These are phyloP conservation scores for Colletotrichum sp. DNA, from an alignment of 2,329 filamentous ascomycete genomes.

Conservation along the genomic window DNA sequence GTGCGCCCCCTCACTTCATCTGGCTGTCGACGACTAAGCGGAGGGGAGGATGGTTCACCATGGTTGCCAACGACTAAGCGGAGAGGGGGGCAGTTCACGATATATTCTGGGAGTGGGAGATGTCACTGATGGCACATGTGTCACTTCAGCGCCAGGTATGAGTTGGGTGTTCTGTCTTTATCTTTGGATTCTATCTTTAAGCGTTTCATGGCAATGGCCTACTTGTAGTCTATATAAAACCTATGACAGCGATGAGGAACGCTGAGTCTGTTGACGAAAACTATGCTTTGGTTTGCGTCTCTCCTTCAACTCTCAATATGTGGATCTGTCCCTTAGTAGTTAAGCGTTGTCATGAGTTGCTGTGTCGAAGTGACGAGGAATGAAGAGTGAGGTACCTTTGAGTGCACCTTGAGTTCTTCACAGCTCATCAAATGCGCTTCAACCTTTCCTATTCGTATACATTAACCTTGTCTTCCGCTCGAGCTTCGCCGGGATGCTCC, in stretches of 20 bases:
- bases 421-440: neutral
- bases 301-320: fast-evolving
- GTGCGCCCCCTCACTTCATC: neutral
- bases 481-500: no score
- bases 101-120: neutral
- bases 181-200: neutral
- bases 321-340: neutral
- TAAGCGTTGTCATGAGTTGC: neutral
- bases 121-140: fast-evolving
- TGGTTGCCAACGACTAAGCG: neutral
- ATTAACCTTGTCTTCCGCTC: neutral
- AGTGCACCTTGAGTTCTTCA: neutral
- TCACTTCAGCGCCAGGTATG: neutral
- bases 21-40: neutral
- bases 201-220: neutral
- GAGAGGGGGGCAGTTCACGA: fast-evolving
- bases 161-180: neutral
- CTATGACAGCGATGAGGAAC: fast-evolving
- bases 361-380: neutral
- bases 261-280: fast-evolving
- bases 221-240: neutral
- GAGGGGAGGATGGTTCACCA: neutral
- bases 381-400: neutral
- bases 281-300: fast-evolving
- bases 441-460: fast-evolving